Conservation (phyloP, 2,329 filamentous ascomycete genomes). For the Penicillium sp. region DNA sequence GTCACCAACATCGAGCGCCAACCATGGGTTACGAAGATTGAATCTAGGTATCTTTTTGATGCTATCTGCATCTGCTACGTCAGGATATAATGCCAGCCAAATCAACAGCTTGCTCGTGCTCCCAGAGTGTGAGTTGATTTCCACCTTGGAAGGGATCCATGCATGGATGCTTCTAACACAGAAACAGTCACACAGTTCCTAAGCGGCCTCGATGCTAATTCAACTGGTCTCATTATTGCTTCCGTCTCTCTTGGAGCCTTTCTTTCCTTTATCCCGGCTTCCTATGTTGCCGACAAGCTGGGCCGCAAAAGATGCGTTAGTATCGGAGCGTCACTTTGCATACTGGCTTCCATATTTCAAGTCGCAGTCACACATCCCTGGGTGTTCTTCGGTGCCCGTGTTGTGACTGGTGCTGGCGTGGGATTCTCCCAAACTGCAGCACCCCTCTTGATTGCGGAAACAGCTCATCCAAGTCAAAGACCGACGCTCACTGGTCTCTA, state of each 20-base stretch:
- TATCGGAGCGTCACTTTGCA: conserved; percentile 39
- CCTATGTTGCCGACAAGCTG: conserved; percentile 44
- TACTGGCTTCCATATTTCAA: conserved; percentile 30
- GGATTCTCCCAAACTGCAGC: conserved; percentile 35
- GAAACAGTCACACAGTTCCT: conserved; percentile 20
- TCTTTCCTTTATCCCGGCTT: conserved; percentile 26
- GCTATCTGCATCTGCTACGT: conserved; percentile 28
- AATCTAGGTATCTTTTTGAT: conserved; percentile 27
- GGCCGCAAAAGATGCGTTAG: conserved; percentile 49
- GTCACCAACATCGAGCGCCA: conserved; percentile 5
- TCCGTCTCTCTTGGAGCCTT: conserved; percentile 27
- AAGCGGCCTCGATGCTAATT: conserved; percentile 17
- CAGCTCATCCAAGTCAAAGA: conserved; percentile 32
- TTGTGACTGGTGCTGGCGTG: conserved; percentile 42
- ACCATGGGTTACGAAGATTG: conserved; percentile 21
- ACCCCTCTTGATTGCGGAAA: conserved; percentile 34
- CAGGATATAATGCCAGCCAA: conserved; percentile 29
- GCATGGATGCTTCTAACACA: conserved; percentile 3
- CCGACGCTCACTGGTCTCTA: conserved; percentile 34
- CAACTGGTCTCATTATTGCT: conserved; percentile 25
- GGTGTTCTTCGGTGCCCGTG: conserved; percentile 32
- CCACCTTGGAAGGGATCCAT: not conserved
- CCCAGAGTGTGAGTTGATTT: conserved; percentile 23
- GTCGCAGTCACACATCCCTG: conserved; percentile 23
- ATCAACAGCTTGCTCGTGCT: conserved; percentile 28